Base-by-base conservation (phyloP, 495 filamentous ascomycete species). In the Xylaria nigripes region DNA sequence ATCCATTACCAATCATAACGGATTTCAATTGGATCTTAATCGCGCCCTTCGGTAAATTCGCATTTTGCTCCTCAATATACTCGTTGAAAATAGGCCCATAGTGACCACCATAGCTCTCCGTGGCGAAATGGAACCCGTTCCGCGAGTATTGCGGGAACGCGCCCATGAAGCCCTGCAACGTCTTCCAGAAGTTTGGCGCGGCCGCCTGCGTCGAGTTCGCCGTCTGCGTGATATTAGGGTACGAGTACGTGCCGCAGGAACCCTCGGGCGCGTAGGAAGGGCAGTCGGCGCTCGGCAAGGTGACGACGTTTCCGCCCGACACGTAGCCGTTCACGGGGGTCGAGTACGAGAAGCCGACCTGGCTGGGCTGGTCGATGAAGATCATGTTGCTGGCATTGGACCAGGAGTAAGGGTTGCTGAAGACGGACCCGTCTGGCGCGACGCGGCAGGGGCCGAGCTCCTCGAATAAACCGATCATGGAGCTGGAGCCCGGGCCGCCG, bases 51-150 rank as follows among this genome's bases (percentile, higher is more conserved):
- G 77, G 56, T 59, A 72, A 57, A 72, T 81, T 68, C 56, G 71
- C 70, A 51, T 89, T 89, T 62, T 87, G 84, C 51, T 78, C 64
- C 54, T 86, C 78, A 60, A 87, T 80, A 60, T 81, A 87, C 15
- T 78, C 72, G 32, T 80, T 76, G 57, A 84, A 86, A 1, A 80
- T 70, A 0, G 84, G 85, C 0, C 82, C 85, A 44, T 86, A 87
- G 27, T 82, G 82, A 1, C 83, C 83, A 12, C 85, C 84, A 55
- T 86, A 87, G 27, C 71, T 75, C 60, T 83, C 79, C 1, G 78
- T 81, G 8, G 77, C 70, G 66, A 85, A 81, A 58, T 81, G 77
- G 63, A 83, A 80, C 1, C 72, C 70, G 36, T 76, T 67, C 12
- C 75, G 62, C 1, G 77, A 73, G 66, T 84, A 84, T 48, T 82